Conservation (phyloP, 495 filamentous ascomycete genomes). For the Gamarada debralockiae region DNA sequence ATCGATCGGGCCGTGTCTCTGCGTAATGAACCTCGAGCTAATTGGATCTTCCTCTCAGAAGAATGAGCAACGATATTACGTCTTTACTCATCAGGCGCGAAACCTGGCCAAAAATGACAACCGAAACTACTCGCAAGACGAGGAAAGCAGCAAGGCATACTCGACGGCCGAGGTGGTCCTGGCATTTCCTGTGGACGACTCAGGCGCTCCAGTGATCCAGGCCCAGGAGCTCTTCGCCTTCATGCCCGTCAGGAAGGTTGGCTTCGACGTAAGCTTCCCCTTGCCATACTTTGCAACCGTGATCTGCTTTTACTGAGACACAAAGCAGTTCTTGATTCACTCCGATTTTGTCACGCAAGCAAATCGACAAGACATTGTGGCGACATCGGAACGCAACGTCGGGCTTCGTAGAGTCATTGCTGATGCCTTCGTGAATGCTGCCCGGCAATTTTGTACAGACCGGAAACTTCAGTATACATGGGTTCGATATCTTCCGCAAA, state of each 20-base stretch:
- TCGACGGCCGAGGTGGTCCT: not conserved
- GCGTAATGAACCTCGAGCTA: conserved; percentile 1
- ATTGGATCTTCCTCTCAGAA: not conserved
- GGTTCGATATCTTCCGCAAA: not conserved
- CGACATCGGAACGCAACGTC: not conserved
- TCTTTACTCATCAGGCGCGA: not conserved
- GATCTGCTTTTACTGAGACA: not conserved
- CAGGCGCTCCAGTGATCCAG: not conserved
- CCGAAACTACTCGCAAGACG: not conserved
- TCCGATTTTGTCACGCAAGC: not conserved
- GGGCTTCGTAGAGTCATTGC: not conserved
- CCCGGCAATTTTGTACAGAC: not conserved
- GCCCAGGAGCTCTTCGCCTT: conserved; percentile 12
- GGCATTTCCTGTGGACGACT: not conserved
- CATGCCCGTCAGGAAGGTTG: conserved; percentile 11
- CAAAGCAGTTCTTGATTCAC: not conserved
- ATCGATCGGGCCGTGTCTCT: no score
- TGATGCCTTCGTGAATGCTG: not conserved
- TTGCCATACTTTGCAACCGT: not conserved
- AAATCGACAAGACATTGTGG: not conserved
- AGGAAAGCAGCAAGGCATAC: no score
- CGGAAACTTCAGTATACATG: not conserved
- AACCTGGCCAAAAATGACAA: not conserved
- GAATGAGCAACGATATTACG: not conserved
- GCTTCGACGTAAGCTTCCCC: conserved; percentile 10